Evolutionary conservation across 306 rosid species (phyloP), one percentile per base, ranked within the genome.

Genomic region (Prosopis cineraria): DNA sequence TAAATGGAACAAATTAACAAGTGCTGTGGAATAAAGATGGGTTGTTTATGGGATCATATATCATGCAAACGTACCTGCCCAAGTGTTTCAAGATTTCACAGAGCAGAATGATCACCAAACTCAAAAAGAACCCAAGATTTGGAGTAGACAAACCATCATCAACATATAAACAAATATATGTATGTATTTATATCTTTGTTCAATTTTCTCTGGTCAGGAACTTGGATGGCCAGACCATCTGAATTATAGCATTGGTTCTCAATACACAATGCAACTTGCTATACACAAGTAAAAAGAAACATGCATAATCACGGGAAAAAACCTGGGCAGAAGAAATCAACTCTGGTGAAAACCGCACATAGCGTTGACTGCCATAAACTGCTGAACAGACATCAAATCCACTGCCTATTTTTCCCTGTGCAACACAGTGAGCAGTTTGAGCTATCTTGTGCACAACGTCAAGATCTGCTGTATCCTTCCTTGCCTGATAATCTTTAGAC

Each of bases 301-400:
- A 30, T 13, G 5, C 14, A 37, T 11, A 20, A 37, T 14, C 68
- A 50, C 60, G 67, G 1, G 63, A 77, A 10, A 20, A 62, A 52
- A 95, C 99, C 98, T 93, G 96, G 75, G 97, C 81, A 76, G 93
- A 85, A 71, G 98, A 91, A 80, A 95, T 87, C 77, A 93, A 92
- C 82, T 89, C 94, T 7, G 99, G 97, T 37, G 98, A 93, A 90
- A 95, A 95, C 64, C 99, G 97, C 81, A 91, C 94, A 82, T 95
- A 95, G 53, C 94, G 94, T 22, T 95, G 99, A 84, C 99, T 93
- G n/a, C 99, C 99, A 88, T 91, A 93, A 84, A 93, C 96, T 4
- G 98, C 99, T 79, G 99, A 93, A 79, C 96, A 88, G 81, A 95
- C 97, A 86, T 95, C 99, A 90, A 93, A 95, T 68, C 99, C 99